Evolutionary conservation across 225 moss, liverwort and hornwort genomes (phyloP).

Genomic region (Sphagnum contortum): DNA sequence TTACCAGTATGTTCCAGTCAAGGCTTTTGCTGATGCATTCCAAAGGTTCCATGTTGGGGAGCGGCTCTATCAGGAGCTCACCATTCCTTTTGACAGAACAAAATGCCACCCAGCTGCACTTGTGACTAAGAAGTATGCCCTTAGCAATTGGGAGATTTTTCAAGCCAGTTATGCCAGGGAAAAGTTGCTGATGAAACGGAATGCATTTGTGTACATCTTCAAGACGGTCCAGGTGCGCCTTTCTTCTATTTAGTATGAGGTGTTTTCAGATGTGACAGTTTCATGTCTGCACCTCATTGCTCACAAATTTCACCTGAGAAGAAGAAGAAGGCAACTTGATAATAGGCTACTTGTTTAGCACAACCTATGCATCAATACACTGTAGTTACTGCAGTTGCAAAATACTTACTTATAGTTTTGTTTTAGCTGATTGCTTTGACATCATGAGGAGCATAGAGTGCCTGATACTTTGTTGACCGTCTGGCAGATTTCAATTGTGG

Average conservation of each 20-base stretch:
- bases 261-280: no score
- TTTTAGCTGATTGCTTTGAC: no score
- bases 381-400: neutral
- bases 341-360: no score
- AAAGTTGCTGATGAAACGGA: conserved; percentile 60
- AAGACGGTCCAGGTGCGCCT: conserved; percentile 36
- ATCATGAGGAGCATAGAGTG: neutral
- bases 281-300: no score
- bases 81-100: conserved; percentile 42
- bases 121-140: conserved; percentile 50
- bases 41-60: conserved; percentile 51
- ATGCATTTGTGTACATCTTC: conserved; percentile 59
- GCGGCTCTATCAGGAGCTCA: conserved; percentile 32
- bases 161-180: conserved; percentile 60
- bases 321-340: no score
- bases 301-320: no score
- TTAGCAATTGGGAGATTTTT: conserved; percentile 53
- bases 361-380: neutral
- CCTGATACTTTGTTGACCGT: neutral
- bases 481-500: conserved; percentile 37
- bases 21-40: conserved; percentile 30
- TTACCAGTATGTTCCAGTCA: conserved; percentile 48
- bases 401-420: no score
- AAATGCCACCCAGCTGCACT: conserved; percentile 67
- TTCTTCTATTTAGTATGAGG: neutral